phyloP scores from a whole-genome alignment of 2,329 filamentous ascomycete species.

The Fusarium nisikadoi region DNA sequence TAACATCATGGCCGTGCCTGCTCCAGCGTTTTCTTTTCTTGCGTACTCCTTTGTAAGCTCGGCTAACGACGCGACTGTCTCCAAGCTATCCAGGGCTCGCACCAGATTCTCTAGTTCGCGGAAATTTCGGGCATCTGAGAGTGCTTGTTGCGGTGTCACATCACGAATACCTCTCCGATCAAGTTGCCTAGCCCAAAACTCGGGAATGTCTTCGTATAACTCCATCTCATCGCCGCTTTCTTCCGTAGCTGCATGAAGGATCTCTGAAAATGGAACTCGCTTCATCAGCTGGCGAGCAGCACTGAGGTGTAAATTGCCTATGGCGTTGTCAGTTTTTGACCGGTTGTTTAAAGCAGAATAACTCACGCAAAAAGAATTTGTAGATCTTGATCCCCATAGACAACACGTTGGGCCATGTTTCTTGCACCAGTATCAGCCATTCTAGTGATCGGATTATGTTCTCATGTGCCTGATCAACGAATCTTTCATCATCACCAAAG shows the following conservation, averaged over 20 bases:
- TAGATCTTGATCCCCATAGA: conserved; percentile 77
- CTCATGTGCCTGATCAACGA: conserved; percentile 71
- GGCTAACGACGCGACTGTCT: conserved; percentile 70
- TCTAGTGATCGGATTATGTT: conserved; percentile 81
- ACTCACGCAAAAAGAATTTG: conserved; percentile 84
- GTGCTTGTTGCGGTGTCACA: conserved; percentile 56
- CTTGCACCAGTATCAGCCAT: conserved; percentile 83
- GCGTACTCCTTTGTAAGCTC: conserved; percentile 64
- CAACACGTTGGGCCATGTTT: conserved; percentile 78
- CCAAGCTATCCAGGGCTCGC: conserved; percentile 72
- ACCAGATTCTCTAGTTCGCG: conserved; percentile 76
- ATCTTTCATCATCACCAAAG: conserved; percentile 69
- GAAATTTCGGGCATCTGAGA: conserved; percentile 69
- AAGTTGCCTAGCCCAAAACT: conserved; percentile 54
- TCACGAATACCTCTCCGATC: conserved; percentile 50
- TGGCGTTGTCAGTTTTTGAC: conserved; percentile 12
- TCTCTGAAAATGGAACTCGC: conserved; percentile 60
- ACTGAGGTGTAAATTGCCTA: conserved; percentile 62
- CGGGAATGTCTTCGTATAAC: conserved; percentile 51
- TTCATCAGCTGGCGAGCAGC: conserved; percentile 65
- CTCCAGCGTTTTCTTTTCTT: too few species aligned
- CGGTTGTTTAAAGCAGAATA: background rate
- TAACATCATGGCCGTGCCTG: conserved; percentile 33
- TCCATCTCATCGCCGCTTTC: conserved; percentile 52
- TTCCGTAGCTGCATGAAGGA: conserved; percentile 56